Evolutionary conservation across 140 eudicot genomes (phyloP), one percentile per base, ranked within the genome.

Genomic region (Ambrosia hybrid): DNA sequence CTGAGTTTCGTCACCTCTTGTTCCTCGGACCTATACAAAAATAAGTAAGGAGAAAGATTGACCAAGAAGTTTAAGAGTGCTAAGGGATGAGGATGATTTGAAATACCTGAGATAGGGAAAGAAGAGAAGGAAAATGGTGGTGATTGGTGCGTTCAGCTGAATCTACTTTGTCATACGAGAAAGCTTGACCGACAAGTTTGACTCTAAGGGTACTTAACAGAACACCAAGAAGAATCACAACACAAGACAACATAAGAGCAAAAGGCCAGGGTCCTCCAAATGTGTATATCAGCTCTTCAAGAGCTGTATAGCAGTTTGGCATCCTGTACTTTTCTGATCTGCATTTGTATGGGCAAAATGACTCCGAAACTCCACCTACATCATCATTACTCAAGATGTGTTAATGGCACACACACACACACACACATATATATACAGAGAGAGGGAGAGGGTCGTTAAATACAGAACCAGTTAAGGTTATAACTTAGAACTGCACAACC

Each of bases 181-280:
- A 71, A 64, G 87, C 56, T 59, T 88, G 78, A 64, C 98, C 96
- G 49, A 87, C 86, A 39, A 92, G 65, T 73, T 92, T 92, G 51
- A 83, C 80, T 56, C 98, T 77, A 33, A 89, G 75, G 11, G 91
- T 79, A 76, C 83, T 92, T 73, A 92, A 81, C 51, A 84, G 74
- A 30, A 92, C 75, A 38, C 92, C 92, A 43, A 92, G 77, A 65
- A 86, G 82, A 62, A 80, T 57, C 63, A 85, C 88, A 13, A 87
- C 48, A 72, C 85, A 87, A n/a, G 87, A 66, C 57, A 87, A 39
- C 64, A 92, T 51, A 39, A 92, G 82, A 71, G 90, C 73, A 83
- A 92, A 92, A 38, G 89, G 86, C 95, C 96, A 92, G 36, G 98
- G 95, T 34, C 98, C 98, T 62, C 96, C 98, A 76, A 92, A 92